Evolutionary conservation across 495 filamentous ascomycete genomes (phyloP), one percentile per base, ranked within the genome.

Genomic region (Chaetomium fimeti): DNA sequence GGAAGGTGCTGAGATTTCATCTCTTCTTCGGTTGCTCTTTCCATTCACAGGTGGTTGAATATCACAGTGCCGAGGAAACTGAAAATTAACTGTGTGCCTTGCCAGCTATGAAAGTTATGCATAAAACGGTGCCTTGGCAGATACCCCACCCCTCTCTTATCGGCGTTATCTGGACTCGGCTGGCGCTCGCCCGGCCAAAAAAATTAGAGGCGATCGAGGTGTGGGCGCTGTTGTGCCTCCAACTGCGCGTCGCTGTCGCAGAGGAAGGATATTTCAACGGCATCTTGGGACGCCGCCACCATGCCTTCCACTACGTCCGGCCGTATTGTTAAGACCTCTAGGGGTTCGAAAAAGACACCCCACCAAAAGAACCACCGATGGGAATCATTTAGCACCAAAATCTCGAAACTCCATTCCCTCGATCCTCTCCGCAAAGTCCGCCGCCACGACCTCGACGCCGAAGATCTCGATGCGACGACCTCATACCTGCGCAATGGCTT

Each of bases 331-430:
- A 90, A 89, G 77, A 80, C 86, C 71, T 82, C 81, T 60, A 87
- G 87, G 76, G 77, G 81, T 63, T 87, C 89, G 78, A 79, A 76
- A 69, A 81, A 85, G 66, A 96, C 92, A 11, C 79, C 81, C 66
- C 89, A 92, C 36, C 87, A 87, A 66, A 92, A 90, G 68, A 87
- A 88, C 36, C 90, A 96, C 74, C 83, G 89, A 75, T 98, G 91
- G 83, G 90, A 99, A 79, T 86, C 87, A 55, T 99, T 99, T 77
- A 92, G 90, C 42, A 81, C 88, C 75, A 96, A 97, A 73, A 91
- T 99, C 72, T 86, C 92, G 67, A 97, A 94, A 75, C 82, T 98
- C 74, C 93, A 81, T 71, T 83, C 82, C 42, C 82, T 99, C 79
- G 93, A 98, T 71, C 93, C 94, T 24, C 85, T 97, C 67, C 90